Conservation (phyloP, 345 rosid genomes). For the Ricinus communis region DNA sequence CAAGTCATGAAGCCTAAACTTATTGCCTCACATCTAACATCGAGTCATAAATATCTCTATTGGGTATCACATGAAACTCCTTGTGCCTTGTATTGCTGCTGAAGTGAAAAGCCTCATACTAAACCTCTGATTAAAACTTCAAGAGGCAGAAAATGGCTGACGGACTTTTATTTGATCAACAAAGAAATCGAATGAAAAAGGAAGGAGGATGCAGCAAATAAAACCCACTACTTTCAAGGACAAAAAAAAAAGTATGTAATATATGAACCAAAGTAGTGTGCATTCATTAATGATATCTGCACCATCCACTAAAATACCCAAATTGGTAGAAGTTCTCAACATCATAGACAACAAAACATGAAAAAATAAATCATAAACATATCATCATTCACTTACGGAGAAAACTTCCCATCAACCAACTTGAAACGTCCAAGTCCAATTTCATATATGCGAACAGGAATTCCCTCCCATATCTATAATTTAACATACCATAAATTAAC, state of each 20-base stretch:
- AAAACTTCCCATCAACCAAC: conserved; percentile 98
- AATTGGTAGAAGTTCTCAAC: neutral
- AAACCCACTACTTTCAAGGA: neutral
- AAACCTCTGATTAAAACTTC: neutral
- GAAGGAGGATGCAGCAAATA: too few species aligned
- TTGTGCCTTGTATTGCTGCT: neutral
- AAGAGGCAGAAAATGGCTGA: conserved; percentile 4
- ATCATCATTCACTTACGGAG: conserved; percentile 66
- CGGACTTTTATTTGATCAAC: neutral
- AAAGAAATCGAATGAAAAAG: too few species aligned
- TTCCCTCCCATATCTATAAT: conserved; percentile 94
- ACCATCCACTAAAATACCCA: conserved; percentile 9
- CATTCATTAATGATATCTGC: neutral
- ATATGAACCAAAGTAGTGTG: neutral
- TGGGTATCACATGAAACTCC: neutral
- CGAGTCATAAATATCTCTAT: neutral
- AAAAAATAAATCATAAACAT: conserved; percentile 4
- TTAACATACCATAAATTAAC: conserved; percentile 1
- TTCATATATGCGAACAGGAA: conserved; percentile 77
- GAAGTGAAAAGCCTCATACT: conserved; percentile 1
- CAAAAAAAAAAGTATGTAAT: neutral
- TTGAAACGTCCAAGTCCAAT: conserved; percentile 86
- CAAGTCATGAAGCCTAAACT: neutral
- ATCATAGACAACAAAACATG: conserved; percentile 16
- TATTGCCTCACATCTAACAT: too few species aligned